Percentiles rank a stretch among this genome's conserved stretches.
Conservation (phyloP, 2,329 filamentous ascomycete species). For the Helotiales sp. region DNA sequence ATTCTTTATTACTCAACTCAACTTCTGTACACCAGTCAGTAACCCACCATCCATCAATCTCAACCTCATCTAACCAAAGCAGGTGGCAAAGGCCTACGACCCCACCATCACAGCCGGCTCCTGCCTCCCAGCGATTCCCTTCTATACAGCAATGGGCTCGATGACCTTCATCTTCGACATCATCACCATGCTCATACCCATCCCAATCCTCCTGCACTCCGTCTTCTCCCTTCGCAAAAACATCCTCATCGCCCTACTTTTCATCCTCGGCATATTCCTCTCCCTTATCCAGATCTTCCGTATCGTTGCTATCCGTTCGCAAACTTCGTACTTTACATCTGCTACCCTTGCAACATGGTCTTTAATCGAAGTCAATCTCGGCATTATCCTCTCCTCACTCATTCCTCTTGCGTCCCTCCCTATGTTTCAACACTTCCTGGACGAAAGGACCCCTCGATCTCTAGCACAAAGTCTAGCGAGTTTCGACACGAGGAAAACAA, state of each 20-base stretch:
- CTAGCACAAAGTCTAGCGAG: background rate
- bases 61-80: background rate
- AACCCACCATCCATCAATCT: conserved; percentile 19
- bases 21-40: conserved; percentile 34
- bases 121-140: conserved; percentile 42
- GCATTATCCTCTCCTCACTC: conserved; percentile 43
- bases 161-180: conserved; percentile 45
- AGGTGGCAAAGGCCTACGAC: conserved; percentile 46
- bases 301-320: conserved; percentile 47
- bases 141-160: conserved; percentile 44
- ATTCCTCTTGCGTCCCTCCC: conserved; percentile 42
- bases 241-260: conserved; percentile 42
- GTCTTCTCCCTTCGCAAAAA: conserved; percentile 44
- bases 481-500: conserved; percentile 3
- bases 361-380: conserved; percentile 45
- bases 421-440: conserved; percentile 39
- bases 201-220: conserved; percentile 42
- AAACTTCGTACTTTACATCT: conserved; percentile 46
- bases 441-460: conserved; percentile 23
- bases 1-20: conserved; percentile 31
- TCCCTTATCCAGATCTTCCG: conserved; percentile 52
- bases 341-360: conserved; percentile 46
- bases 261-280: conserved; percentile 51
- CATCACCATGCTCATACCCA: conserved; percentile 42
- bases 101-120: conserved; percentile 35